phyloP scores from a whole-genome alignment of 148 eudicot genomes.

The Spergularia bocconei region DNA sequence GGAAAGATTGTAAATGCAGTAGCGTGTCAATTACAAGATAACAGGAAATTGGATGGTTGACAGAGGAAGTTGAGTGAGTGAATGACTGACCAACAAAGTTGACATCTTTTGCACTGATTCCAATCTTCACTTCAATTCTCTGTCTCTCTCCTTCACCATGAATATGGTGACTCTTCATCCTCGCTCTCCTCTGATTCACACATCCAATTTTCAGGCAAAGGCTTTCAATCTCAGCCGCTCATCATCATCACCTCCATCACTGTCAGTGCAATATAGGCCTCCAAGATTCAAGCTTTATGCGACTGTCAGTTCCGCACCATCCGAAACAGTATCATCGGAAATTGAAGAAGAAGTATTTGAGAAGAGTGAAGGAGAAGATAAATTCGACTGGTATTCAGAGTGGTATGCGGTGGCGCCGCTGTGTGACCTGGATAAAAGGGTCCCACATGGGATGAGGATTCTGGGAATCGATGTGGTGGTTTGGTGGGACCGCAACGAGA shows the following conservation, averaged over 20 bases:
- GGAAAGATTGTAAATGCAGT: no score
- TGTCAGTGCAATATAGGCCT: not conserved
- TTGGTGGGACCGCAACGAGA: conserved; percentile 69
- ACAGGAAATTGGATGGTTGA: no score
- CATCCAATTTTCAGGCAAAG: not conserved
- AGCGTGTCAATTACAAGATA: no score
- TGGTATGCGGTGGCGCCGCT: conserved; percentile 72
- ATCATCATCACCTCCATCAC: not conserved
- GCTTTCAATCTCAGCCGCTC: not conserved
- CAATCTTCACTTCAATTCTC: no score
- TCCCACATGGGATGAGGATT: conserved; percentile 61
- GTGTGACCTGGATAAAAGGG: conserved; percentile 71
- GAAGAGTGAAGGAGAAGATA: not conserved
- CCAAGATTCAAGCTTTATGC: not conserved
- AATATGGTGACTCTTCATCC: not conserved
- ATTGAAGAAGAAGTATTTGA: not conserved
- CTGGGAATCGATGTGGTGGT: conserved; percentile 65
- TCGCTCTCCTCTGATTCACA: not conserved
- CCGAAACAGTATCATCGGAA: not conserved
- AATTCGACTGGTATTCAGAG: conserved; percentile 65
- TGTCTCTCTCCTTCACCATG: not conserved
- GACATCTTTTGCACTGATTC: no score
- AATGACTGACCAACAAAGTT: no score
- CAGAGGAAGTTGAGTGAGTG: no score
- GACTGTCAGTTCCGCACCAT: not conserved